Conservation (phyloP, 257 asterid species). For the Salvia rosmarinus region DNA sequence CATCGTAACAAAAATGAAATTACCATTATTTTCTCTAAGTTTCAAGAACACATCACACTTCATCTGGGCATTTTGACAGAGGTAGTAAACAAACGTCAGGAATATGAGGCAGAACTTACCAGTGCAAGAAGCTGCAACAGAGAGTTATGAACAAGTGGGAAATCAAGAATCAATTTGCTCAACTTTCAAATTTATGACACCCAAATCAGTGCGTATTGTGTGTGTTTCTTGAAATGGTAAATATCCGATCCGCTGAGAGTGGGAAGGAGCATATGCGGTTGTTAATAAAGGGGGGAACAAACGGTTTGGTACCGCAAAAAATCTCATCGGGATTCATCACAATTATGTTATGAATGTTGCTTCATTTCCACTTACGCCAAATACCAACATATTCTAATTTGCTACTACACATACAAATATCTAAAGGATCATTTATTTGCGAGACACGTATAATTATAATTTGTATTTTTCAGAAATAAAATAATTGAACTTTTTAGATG, state of each 20-base stretch:
- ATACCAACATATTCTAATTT: neutral
- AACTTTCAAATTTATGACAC: neutral
- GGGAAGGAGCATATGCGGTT: constrained; percentile 26
- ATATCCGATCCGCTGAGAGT: constrained; percentile 25
- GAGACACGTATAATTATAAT: too few species aligned
- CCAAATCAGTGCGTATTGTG: neutral
- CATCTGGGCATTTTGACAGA: constrained; percentile 34
- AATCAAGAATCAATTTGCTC: neutral
- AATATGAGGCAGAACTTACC: constrained; percentile 16
- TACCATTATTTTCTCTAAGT: neutral
- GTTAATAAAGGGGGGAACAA: constrained; percentile 30
- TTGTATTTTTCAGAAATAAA: too few species aligned
- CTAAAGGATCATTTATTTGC: too few species aligned
- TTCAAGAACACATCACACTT: constrained; percentile 8
- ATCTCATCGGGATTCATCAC: constrained; percentile 10
- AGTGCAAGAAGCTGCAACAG: constrained; percentile 27
- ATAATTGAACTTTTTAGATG: too few species aligned
- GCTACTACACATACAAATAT: neutral
- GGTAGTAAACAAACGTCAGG: neutral
- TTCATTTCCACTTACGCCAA: neutral
- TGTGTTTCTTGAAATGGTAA: constrained; percentile 23
- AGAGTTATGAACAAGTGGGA: neutral
- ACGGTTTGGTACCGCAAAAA: constrained; percentile 10
- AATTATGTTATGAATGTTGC: too few species aligned
- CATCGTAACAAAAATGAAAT: neutral